Base-by-base conservation (phyloP, 2,329 filamentous ascomycete genomes). In the Penicillium sp. region DNA sequence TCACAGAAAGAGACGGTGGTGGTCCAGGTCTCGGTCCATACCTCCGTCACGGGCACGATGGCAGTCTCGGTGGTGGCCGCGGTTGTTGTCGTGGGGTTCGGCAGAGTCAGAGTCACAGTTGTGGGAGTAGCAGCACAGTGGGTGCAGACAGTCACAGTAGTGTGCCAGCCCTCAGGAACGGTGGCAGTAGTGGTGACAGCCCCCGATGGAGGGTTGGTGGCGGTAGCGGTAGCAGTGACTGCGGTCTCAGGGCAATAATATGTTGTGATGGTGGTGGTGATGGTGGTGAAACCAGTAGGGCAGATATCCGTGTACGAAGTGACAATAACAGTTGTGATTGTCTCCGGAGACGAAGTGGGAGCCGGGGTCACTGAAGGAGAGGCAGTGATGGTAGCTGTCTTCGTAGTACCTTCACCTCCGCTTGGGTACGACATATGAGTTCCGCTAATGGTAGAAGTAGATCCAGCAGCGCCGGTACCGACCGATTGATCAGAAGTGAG, bases 241-340 rank as follows among this genome's bases (percentile, higher is more conserved):
- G 70, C 68, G 21, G 71, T 64, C 3, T 66, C 70, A 3, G 74
- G 72, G 58, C 72, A 76, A 52, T 72, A 70, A 5, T 69, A 74
- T 16, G 72, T 74, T 10, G 75, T 77, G 45, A 71, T 68, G 1
- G 73, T 74, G 3, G 71, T 72, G 2, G 72, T 75, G 48, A 76
- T 68, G 6, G 73, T 77, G 37, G 72, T 77, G 61, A 74, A 77
- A 6, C 77, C 76, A 26, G 74, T 76, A 4, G 76, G 72, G 56
- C 75, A 78, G 60, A 78, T 73, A 50, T 74, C 71, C 8, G 71
- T 69, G 58, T 77, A 78, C 19, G 73, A 74, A 31, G 76, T 78
- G 35, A 70, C 66, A 49, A 76, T 70, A 19, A 76, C 60, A 13
- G 74, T 75, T 10, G 74, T 76, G 37, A 68, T 67, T 6, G 68